Percentiles rank a stretch among this genome's conserved stretches.
These are phyloP conservation scores for Sugiyamaella americana DNA, from an alignment of 805 yeast species.

Conservation along the genomic window DNA sequence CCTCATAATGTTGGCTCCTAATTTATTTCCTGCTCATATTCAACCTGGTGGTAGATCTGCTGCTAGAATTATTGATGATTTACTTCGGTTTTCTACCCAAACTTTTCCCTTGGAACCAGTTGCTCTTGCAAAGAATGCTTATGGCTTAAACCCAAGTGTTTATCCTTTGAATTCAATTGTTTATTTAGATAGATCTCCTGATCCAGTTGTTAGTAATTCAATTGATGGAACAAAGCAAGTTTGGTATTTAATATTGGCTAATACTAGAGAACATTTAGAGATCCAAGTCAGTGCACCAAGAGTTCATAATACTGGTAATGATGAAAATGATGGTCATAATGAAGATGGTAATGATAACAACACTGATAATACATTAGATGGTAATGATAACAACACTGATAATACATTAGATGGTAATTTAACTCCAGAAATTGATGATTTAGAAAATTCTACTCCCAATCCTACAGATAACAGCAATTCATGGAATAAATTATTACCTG, in stretches of 20 bases:
- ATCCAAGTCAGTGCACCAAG: conserved; percentile 3
- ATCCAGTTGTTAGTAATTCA: conserved; percentile 12
- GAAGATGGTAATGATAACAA: background rate
- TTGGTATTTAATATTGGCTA: conserved; percentile 15
- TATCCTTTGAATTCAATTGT: conserved; percentile 10
- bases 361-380: background rate
- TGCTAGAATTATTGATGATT: conserved; percentile 29
- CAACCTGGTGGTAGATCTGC: conserved; percentile 22
- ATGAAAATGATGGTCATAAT: background rate
- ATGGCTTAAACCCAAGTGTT: conserved; percentile 12
- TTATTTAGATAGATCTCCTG: conserved; percentile 15
- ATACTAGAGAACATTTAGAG: conserved; percentile 23
- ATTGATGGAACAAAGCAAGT: conserved; percentile 12
- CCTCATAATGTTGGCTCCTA: too few relatives aligned
- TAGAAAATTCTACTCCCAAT: background rate
- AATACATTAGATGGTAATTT: background rate
- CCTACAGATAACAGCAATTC: background rate
- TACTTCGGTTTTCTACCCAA: conserved; percentile 21
- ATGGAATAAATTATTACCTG: background rate
- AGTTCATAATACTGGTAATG: background rate
- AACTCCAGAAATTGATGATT: background rate
- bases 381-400: background rate
- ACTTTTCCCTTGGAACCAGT: conserved; percentile 15
- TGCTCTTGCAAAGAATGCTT: conserved; percentile 1
- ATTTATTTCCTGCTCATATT: background rate